Evolutionary conservation across 257 asterid genomes (phyloP).

Genomic region (Solanum sejunctum): DNA sequence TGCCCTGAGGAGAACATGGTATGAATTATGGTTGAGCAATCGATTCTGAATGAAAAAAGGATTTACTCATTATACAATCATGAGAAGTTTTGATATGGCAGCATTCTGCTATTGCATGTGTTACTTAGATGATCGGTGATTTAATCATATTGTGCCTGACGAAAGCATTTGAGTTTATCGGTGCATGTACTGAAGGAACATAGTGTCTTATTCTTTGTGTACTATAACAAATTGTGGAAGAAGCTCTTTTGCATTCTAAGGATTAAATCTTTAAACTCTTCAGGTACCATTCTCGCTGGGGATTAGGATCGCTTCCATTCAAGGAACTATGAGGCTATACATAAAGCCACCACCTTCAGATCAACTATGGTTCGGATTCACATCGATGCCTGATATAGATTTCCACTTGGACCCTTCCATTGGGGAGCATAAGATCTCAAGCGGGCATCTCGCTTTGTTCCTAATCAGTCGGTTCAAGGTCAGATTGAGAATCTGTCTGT

Average conservation of each 20-base stretch:
- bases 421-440: slow-evolving; percentile 85
- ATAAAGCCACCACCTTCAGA: slow-evolving; percentile 97
- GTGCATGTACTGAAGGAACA: background rate
- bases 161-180: background rate
- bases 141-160: background rate
- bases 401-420: slow-evolving; percentile 68
- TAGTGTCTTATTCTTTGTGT: background rate
- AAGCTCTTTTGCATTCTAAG: background rate
- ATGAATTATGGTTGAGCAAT: background rate
- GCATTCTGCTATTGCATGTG: background rate
- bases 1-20: background rate
- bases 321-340: slow-evolving; percentile 67
- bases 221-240: background rate
- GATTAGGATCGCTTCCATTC: slow-evolving; percentile 62
- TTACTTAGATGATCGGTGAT: background rate
- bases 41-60: background rate
- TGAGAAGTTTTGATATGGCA: background rate
- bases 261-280: slow-evolving; percentile 15
- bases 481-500: slow-evolving; percentile 9
- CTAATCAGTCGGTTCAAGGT: slow-evolving; percentile 83
- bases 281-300: slow-evolving; percentile 82
- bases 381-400: slow-evolving; percentile 83
- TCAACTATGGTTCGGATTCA: slow-evolving; percentile 83
- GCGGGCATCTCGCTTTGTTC: slow-evolving; percentile 56
- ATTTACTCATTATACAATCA: background rate